phyloP scores from a whole-genome alignment of 768 basidiomycete genomes.

The Suillus americanus region DNA sequence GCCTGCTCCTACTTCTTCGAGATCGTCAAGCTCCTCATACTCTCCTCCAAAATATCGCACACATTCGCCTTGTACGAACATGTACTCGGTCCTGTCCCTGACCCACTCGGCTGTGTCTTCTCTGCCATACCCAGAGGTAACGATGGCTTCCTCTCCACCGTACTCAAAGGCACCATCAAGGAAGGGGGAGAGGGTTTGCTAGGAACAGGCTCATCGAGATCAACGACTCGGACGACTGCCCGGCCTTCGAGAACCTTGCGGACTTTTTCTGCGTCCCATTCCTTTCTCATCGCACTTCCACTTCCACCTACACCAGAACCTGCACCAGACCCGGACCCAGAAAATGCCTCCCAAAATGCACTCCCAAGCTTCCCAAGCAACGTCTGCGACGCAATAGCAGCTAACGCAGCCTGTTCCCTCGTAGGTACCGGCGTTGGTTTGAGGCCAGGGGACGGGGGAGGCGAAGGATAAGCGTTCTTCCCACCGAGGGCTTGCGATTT shows the following conservation, averaged over 20 bases:
- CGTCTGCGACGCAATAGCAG: slow-evolving; percentile 79
- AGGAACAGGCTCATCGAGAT: slow-evolving; percentile 49
- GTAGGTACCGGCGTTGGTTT: slow-evolving; percentile 22
- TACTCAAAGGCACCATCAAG: not conserved
- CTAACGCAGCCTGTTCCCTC: slow-evolving; percentile 38
- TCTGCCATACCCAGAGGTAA: not conserved
- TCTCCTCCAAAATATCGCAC: slow-evolving; percentile 59
- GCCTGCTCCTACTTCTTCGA: slow-evolving; percentile 43
- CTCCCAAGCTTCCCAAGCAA: slow-evolving; percentile 65
- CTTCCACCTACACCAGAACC: not conserved
- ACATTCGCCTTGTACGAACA: slow-evolving; percentile 20
- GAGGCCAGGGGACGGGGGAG: slow-evolving; percentile 42
- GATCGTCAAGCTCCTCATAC: slow-evolving; percentile 65
- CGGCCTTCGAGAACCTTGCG: slow-evolving; percentile 79
- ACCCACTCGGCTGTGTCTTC: slow-evolving; percentile 11
- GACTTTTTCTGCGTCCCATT: slow-evolving; percentile 78
- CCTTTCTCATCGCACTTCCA: slow-evolving; percentile 19
- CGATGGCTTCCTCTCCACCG: not conserved
- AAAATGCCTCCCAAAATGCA: slow-evolving; percentile 90
- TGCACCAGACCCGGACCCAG: slow-evolving; percentile 36
- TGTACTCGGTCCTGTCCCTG: slow-evolving; percentile 6
- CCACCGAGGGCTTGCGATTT: slow-evolving; percentile 24
- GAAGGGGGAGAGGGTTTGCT: not conserved
- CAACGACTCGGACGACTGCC: slow-evolving; percentile 77
- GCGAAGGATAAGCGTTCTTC: slow-evolving; percentile 37